These are phyloP conservation scores for Nannochloropsis salina DNA, from an alignment of 108 stramenopile genomes.

Conservation along the genomic window DNA sequence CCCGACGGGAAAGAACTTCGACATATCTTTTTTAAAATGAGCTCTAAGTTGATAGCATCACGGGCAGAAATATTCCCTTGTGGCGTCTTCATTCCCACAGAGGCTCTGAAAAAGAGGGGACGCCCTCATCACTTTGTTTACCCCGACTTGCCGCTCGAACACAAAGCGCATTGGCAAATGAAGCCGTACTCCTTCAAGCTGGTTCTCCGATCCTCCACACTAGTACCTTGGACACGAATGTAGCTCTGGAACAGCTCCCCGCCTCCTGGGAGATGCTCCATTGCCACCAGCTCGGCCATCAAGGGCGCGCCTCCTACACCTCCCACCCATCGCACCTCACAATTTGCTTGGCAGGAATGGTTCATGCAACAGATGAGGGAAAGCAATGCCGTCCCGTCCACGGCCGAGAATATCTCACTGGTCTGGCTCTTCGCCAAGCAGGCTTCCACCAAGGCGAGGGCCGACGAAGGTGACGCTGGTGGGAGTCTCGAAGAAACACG, in stretches of 20 bases:
- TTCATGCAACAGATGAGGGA: conserved; percentile 72
- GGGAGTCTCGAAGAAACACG: too few relatives aligned
- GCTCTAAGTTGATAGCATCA: too few relatives aligned
- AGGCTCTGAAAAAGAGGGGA: too few relatives aligned
- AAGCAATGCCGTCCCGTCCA: conserved; percentile 79
- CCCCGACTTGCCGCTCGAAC: not conserved
- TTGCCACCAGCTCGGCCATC: conserved; percentile 59
- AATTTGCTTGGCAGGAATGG: conserved; percentile 55
- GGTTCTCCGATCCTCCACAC: conserved; percentile 53
- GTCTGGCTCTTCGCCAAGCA: not conserved
- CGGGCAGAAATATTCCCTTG: too few relatives aligned
- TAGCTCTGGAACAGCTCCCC: conserved; percentile 78
- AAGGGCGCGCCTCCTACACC: conserved; percentile 49
- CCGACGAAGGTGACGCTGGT: not conserved
- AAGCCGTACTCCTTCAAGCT: conserved; percentile 71
- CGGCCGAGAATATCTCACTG: conserved; percentile 27
- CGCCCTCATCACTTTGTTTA: too few relatives aligned
- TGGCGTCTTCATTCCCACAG: too few relatives aligned
- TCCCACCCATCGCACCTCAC: conserved; percentile 19
- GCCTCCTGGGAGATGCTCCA: conserved; percentile 59
- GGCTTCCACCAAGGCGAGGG: not conserved
- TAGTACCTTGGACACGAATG: conserved; percentile 50
- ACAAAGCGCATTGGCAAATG: conserved; percentile 57
- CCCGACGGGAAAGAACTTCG: too few relatives aligned
- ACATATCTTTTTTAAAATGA: too few relatives aligned